Base-by-base conservation (phyloP, 768 basidiomycete genomes). In the Rhodotorula kratochvilovae region DNA sequence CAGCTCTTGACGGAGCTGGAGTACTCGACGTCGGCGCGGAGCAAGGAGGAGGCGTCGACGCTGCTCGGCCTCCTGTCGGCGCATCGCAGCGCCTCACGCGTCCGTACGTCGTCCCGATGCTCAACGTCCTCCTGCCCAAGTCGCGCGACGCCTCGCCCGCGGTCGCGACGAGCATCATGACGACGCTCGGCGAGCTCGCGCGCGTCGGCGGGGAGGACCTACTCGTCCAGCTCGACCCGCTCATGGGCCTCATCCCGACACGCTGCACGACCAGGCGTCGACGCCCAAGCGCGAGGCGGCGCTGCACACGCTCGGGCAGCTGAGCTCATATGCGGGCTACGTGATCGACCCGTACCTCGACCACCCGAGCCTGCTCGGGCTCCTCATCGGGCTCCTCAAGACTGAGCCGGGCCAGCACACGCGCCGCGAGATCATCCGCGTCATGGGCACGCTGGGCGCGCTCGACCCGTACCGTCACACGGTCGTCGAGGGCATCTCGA, bases 1-100 rank as follows among this genome's bases (percentile, higher is more conserved):
- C 95, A 98, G 79, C 85, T 99, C 13, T 83, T 99, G 68, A 98
- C 96, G 1, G 96, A 98, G 81, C 82, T 99, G 48, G 94, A 98
- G 81, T 98, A 97, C 78, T 92, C 93, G 7, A 93, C 90, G 4
- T 88, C 92, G 61, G 83, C 83, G 88, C 72, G 76, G 35, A 73
- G 81, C 71, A 81, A 83, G 46, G 95, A 99, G 79, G 93, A 99
- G 76, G 92, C 91, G 76, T 92, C 96, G 21, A 88, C 89, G 29
- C 84, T 99, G 1, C 84, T 99, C 62, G 93, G 91, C 15, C 83
- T 92, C 3, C 85, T 99, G 90, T 97, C 73, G 88, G 89, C 73
- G 92, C 92, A 1, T 95, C 94, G 0, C 90, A 95, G 74, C 87
- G 91, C 54, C 85, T 98, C 25, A 95, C 98, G 81, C 94, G 93